These are phyloP conservation scores for Leucoagaricus sp. DNA, from an alignment of 1,284 basidiomycete species.

Conservation along the genomic window DNA sequence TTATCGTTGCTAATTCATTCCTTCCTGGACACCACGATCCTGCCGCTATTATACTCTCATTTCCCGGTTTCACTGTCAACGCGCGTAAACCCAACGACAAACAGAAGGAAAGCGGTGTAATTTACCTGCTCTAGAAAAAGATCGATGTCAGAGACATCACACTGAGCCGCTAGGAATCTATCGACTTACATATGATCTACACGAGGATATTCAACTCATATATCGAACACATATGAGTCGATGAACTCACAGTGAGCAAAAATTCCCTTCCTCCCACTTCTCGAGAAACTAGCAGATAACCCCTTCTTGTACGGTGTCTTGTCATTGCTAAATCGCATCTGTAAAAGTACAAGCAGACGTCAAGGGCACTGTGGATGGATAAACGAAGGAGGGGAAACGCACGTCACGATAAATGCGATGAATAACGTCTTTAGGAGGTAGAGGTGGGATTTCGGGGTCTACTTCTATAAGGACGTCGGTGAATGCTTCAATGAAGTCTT, in stretches of 20 bases:
- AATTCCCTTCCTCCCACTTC: constrained; percentile 78
- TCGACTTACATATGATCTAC: constrained; percentile 48
- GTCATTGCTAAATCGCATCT: constrained; percentile 91
- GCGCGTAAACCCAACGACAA: too few species aligned
- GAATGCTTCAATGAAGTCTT: constrained; percentile 76
- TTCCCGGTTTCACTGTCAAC: constrained; percentile 69
- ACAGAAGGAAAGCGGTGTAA: too few species aligned
- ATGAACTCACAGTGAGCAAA: constrained; percentile 70
- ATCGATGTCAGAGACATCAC: too few species aligned
- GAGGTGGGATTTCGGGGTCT: constrained; percentile 79
- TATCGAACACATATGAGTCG: neutral
- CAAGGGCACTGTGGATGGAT: neutral
- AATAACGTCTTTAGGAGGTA: constrained; percentile 86
- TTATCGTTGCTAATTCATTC: constrained; percentile 74
- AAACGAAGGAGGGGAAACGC: constrained; percentile 26
- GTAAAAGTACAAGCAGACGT: constrained; percentile 3
- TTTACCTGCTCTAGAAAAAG: too few species aligned
- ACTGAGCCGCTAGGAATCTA: too few species aligned
- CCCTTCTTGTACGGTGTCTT: constrained; percentile 91
- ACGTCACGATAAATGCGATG: constrained; percentile 87
- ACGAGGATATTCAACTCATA: constrained; percentile 11
- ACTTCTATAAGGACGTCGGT: constrained; percentile 66
- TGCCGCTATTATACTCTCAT: constrained; percentile 72
- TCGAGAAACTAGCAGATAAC: constrained; percentile 77
- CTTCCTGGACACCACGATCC: constrained; percentile 86